Base-by-base conservation (phyloP, 2,329 filamentous ascomycete species). In the Microsporum canis region DNA sequence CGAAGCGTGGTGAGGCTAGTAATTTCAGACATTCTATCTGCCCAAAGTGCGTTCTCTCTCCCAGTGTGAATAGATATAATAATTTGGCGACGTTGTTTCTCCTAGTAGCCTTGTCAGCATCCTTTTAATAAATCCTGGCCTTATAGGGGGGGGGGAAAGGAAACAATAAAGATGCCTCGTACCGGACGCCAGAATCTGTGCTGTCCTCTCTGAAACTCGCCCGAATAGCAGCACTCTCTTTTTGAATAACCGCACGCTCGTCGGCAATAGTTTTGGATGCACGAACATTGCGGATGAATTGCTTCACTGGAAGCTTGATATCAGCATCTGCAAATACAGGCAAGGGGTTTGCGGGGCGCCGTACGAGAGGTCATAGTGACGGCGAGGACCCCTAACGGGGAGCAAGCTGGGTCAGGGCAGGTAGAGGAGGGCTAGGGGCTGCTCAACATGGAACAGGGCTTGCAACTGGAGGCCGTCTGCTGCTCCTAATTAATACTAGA, bases 21-120 rank as follows among this genome's bases (percentile, higher is more conserved):
- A 99, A 84, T 78, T 99, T 99, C 71, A 99, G 82, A 76, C 94
- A 99, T 84, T 99, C 94, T 72, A 99, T 99, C 80, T 99, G 94
- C 58, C 94, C 94, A 73, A 99, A 99, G 77, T 99, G 94, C 61
- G 94, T 99, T 70, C 94, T 85, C 78, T 99, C 94, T 66, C 94
- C 94, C 47, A 99, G 83, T 0, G 94, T 99, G 76, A 99, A 99
- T 63, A 99, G 89, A 74, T 99, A 99, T 43, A 99, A 84, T 39
- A 99, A 84, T 77, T 99, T 99, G 63, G 94, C 91, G 69, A 99
- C 94, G 82, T 99, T 99, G 80, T 99, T 99, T 73, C 94, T 87
- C 78, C 92, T 96, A 75, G 62, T 61, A 23, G 33, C 8, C 31
- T 14, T 57, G 51, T 64, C 59, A 64, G 53, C 12, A 17, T 31